A percentile compares a stretch with the other conserved stretches of the same genome.
Evolutionary conservation across 495 filamentous ascomycete genomes (phyloP).

Genomic region (Monascus purpureus): DNA sequence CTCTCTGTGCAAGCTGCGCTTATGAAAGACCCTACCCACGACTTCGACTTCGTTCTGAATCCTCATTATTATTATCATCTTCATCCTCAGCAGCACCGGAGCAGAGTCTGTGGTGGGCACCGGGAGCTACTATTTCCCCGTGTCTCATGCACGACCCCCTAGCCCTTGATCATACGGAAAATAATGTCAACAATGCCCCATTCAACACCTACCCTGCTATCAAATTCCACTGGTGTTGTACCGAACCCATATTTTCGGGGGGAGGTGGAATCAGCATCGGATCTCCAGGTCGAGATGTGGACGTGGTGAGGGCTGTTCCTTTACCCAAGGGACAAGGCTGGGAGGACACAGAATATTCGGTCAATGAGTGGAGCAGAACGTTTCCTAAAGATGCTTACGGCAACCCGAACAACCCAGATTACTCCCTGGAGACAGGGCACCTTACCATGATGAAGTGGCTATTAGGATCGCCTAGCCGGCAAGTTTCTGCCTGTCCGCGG

Average conservation of each 20-base stretch:
- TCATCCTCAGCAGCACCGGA: constrained; percentile 2
- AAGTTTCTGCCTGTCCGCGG: constrained; percentile 39
- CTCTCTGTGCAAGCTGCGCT: constrained; percentile 46
- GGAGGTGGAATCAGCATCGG: constrained; percentile 47
- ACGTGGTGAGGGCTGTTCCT: constrained; percentile 43
- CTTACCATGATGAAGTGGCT: constrained; percentile 39
- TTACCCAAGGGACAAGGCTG: constrained; percentile 39
- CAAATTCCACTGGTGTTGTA: constrained; percentile 48
- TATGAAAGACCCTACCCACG: constrained; percentile 40
- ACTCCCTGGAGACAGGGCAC: constrained; percentile 29
- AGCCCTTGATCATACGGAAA: constrained; percentile 12
- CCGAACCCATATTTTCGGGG: constrained; percentile 47
- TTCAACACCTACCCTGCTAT: constrained; percentile 27
- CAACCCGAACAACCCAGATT: constrained; percentile 27
- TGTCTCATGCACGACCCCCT: constrained; percentile 42
- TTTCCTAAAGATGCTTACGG: constrained; percentile 32
- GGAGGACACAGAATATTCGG: constrained; percentile 39
- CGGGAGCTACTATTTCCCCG: constrained; percentile 35
- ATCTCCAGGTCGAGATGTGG: constrained; percentile 36
- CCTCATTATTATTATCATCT: constrained; percentile 7
- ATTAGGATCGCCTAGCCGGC: constrained; percentile 29
- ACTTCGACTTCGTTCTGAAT: constrained; percentile 8
- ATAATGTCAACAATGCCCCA: constrained; percentile 14
- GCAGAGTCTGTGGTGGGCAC: constrained; percentile 41
- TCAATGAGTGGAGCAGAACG: constrained; percentile 29